Evolutionary conservation across 2,329 filamentous ascomycete species (phyloP).

Genomic region (Fusarium nanum): DNA sequence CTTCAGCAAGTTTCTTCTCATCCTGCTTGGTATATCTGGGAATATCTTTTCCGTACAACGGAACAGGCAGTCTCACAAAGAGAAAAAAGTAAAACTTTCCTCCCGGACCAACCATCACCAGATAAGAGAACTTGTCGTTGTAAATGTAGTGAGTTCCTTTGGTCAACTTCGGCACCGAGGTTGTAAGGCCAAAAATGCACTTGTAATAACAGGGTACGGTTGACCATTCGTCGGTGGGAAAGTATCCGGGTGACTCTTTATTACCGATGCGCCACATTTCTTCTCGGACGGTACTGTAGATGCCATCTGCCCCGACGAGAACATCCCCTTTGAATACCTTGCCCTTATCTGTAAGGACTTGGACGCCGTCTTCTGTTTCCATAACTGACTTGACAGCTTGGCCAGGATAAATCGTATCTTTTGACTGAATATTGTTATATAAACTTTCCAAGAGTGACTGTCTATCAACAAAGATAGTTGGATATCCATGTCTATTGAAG

Average conservation of each 20-base stretch:
- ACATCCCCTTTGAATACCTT: constrained; percentile 48
- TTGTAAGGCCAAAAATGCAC: constrained; percentile 2
- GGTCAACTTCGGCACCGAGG: neutral
- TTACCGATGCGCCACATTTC: constrained; percentile 46
- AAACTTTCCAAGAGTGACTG: constrained; percentile 51
- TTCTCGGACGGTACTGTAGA: constrained; percentile 53
- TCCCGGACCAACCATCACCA: neutral
- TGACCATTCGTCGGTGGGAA: constrained; percentile 19
- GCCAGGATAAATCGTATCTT: constrained; percentile 25
- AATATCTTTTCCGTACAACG: neutral
- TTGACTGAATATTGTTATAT: constrained; percentile 50
- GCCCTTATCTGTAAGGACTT: neutral
- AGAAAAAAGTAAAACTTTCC: constrained; percentile 18
- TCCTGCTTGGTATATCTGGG: neutral
- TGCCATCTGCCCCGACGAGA: constrained; percentile 56
- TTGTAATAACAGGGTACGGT: constrained; percentile 20
- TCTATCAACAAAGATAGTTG: constrained; percentile 52
- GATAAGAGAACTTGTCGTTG: neutral
- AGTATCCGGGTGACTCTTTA: constrained; percentile 2
- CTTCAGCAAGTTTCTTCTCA: neutral
- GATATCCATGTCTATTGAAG: constrained; percentile 46
- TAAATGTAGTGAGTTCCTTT: neutral
- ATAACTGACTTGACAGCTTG: constrained; percentile 20
- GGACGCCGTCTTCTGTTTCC: neutral
- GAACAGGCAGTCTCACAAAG: neutral